A percentile compares a stretch with the other conserved stretches of the same genome.
phyloP scores from a whole-genome alignment of 1,139 yeast genomes.

The Candida sp. region DNA sequence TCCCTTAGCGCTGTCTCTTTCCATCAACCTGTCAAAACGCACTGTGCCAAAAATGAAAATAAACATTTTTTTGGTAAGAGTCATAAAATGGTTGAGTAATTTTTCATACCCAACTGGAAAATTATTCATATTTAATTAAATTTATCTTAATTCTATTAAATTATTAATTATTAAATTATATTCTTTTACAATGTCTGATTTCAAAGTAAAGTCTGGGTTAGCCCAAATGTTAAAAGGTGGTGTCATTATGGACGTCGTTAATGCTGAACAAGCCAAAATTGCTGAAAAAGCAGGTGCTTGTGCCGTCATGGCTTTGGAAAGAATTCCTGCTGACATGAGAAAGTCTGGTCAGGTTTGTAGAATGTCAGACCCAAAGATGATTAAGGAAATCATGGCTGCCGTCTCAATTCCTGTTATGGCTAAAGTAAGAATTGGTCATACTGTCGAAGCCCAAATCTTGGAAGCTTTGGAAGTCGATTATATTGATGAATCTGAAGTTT shows the following conservation, averaged over 20 bases:
- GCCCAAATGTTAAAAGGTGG: conserved; percentile 87
- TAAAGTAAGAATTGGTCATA: conserved; percentile 82
- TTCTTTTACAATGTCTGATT: conserved; percentile 43
- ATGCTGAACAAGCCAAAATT: conserved; percentile 48
- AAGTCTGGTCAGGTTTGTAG: conserved; percentile 82
- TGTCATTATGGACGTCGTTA: conserved; percentile 54
- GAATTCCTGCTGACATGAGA: conserved; percentile 87
- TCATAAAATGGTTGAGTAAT: too few relatives aligned
- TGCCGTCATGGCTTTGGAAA: conserved; percentile 88
- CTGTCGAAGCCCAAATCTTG: conserved; percentile 79
- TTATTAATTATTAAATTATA: too few relatives aligned
- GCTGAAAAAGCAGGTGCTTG: conserved; percentile 89
- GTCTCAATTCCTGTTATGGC: conserved; percentile 86
- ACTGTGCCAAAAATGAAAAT: too few relatives aligned
- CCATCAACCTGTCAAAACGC: too few relatives aligned
- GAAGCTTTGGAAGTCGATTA: conserved; percentile 75
- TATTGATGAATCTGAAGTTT: conserved; percentile 82
- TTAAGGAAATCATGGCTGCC: conserved; percentile 69
- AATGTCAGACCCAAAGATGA: conserved; percentile 86
- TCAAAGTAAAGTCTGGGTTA: conserved; percentile 73
- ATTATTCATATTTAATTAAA: too few relatives aligned
- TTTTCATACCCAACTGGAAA: too few relatives aligned
- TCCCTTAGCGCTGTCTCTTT: too few relatives aligned
- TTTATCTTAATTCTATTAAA: too few relatives aligned
- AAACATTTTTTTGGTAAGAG: neutral